Evolutionary conservation across 106 monocot genomes (phyloP).

Genomic region (Dendrobium chrysotoxum): DNA sequence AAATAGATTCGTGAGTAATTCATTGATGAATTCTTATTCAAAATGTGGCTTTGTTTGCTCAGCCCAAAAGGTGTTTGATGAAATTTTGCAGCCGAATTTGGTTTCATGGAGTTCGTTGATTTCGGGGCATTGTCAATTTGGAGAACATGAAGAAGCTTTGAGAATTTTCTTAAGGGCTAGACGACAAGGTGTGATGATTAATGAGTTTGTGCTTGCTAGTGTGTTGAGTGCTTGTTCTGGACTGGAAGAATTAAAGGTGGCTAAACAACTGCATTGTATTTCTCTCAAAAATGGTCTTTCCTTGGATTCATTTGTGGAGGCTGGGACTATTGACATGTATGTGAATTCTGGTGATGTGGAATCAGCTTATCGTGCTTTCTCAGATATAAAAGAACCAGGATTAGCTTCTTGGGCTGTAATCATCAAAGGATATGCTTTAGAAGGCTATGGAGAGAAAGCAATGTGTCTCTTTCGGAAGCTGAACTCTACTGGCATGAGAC

Average conservation of each 20-base stretch:
- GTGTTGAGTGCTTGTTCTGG: constrained; percentile 16
- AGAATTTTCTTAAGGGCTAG: constrained; percentile 4
- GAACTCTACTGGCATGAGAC: neutral
- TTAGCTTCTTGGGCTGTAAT: constrained; percentile 29
- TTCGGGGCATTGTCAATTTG: constrained; percentile 17
- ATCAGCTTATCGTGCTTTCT: constrained; percentile 14
- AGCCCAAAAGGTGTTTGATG: constrained; percentile 17
- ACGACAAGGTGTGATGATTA: constrained; percentile 12
- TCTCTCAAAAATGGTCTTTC: constrained; percentile 19
- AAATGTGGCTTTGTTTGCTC: constrained; percentile 12
- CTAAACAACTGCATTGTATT: constrained; percentile 20
- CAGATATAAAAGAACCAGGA: constrained; percentile 2
- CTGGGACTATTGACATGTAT: constrained; percentile 21
- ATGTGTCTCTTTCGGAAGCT: constrained; percentile 13
- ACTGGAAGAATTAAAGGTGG: neutral
- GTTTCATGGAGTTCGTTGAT: constrained; percentile 23
- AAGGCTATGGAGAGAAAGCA: constrained; percentile 21
- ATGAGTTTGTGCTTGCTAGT: constrained; percentile 22
- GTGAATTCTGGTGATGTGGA: constrained; percentile 7
- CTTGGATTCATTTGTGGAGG: constrained; percentile 15
- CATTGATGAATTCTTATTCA: constrained; percentile 21
- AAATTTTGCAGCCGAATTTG: constrained; percentile 14
- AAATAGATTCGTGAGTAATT: constrained; percentile 10
- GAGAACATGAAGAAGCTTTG: constrained; percentile 18
- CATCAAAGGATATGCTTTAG: constrained; percentile 15